Conservation (phyloP, 768 basidiomycete species). For the Tulasnella sp. region DNA sequence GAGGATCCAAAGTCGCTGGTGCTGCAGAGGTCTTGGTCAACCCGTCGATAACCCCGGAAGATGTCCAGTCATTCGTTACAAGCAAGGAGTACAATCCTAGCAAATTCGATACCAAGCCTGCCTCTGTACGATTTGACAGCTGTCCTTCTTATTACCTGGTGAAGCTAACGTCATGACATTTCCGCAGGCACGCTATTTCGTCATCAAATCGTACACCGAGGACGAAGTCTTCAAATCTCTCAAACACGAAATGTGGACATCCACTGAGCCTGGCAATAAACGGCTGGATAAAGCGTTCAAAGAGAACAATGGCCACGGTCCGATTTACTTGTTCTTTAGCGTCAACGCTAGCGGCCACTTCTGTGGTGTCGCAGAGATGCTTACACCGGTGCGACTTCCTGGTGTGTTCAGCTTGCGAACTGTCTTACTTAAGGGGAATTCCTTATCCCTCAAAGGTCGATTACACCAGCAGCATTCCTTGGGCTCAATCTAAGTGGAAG, state of each 20-base stretch:
- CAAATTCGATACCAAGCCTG: conserved; percentile 74
- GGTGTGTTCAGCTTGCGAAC: not conserved
- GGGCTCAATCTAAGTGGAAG: conserved; percentile 99
- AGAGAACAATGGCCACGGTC: conserved; percentile 84
- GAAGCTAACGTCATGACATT: not conserved
- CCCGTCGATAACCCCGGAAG: conserved; percentile 65
- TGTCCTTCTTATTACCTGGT: conserved; percentile 21
- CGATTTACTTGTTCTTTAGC: conserved; percentile 97
- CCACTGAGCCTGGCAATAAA: conserved; percentile 95
- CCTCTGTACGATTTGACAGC: conserved; percentile 53
- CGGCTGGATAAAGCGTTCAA: conserved; percentile 96
- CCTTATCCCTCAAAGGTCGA: conserved; percentile 56
- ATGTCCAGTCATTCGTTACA: conserved; percentile 76
- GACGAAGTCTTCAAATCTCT: conserved; percentile 98
- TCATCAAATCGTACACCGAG: conserved; percentile 98
- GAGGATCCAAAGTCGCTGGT: conserved; percentile 3
- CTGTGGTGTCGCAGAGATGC: conserved; percentile 98
- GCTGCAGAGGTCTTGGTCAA: conserved; percentile 9
- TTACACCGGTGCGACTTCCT: conserved; percentile 70
- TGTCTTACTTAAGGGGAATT: conserved; percentile 18
- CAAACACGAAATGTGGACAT: conserved; percentile 97
- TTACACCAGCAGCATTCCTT: conserved; percentile 93
- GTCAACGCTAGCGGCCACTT: conserved; percentile 98
- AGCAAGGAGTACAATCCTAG: conserved; percentile 89
- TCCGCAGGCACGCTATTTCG: conserved; percentile 80